phyloP scores from a whole-genome alignment of 208 protist species.

The Trichomonas vaginalis region DNA sequence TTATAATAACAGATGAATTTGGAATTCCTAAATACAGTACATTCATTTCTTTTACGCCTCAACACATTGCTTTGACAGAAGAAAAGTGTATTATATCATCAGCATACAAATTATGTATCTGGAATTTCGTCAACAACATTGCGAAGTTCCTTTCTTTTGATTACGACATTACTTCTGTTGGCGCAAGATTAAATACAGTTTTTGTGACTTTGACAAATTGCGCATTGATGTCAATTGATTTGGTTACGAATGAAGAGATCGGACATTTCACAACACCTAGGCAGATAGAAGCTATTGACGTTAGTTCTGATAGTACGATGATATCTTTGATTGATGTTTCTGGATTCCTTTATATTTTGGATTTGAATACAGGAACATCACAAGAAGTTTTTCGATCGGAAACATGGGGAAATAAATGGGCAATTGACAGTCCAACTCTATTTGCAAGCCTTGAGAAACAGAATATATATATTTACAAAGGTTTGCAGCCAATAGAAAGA shows the following conservation, averaged over 20 bases:
- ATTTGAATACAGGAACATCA: background rate
- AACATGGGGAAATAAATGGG: slow-evolving; percentile 13
- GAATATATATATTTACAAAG: background rate
- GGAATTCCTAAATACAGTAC: background rate
- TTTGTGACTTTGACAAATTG: background rate
- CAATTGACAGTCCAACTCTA: background rate
- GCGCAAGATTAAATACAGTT: background rate
- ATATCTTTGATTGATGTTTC: background rate
- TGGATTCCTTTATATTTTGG: background rate
- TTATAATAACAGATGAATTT: background rate
- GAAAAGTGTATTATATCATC: background rate
- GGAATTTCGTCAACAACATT: background rate
- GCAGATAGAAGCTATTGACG: background rate
- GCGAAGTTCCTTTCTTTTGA: background rate
- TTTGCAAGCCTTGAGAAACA: background rate
- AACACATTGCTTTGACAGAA: background rate
- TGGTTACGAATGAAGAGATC: background rate
- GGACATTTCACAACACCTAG: background rate
- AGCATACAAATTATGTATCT: background rate
- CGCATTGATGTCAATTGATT: background rate
- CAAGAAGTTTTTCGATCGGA: background rate
- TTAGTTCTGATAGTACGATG: background rate
- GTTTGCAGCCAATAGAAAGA: background rate
- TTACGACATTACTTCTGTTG: background rate
- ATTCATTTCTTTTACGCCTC: background rate